Evolutionary conservation across 257 asterid genomes (phyloP).

Genomic region (Solanum chilense): DNA sequence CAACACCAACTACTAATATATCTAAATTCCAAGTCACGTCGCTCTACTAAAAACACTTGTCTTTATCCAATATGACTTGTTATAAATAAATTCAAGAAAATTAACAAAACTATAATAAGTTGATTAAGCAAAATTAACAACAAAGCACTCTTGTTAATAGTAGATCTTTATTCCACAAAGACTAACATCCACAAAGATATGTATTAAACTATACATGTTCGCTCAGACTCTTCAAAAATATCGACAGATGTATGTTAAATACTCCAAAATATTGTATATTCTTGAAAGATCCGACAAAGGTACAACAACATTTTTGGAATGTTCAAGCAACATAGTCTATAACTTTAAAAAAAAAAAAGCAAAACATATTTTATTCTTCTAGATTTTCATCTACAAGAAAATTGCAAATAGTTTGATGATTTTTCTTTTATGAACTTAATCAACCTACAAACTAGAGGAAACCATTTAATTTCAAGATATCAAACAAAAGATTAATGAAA

Average conservation of each 20-base stretch:
- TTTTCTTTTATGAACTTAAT: neutral
- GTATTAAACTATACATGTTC: no score
- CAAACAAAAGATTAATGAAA: neutral
- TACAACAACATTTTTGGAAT: neutral
- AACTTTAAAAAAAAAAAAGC: neutral
- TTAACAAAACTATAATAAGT: neutral
- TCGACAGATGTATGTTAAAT: neutral
- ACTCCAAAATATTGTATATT: neutral
- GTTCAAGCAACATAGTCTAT: neutral
- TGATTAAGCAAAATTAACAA: neutral
- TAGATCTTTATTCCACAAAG: neutral
- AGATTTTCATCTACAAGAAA: neutral
- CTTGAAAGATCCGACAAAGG: neutral
- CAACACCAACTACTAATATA: neutral
- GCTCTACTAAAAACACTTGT: neutral
- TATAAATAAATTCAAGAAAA: neutral
- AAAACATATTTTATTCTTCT: neutral
- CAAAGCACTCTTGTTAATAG: neutral
- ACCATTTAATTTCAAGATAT: neutral
- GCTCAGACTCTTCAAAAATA: neutral
- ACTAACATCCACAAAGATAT: no score
- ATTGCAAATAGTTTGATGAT: neutral
- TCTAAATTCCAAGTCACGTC: neutral
- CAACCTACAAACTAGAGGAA: neutral
- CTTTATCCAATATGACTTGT: neutral